Conservation (phyloP, 2,329 filamentous ascomycete genomes). For the Pseudocercospora musae region DNA sequence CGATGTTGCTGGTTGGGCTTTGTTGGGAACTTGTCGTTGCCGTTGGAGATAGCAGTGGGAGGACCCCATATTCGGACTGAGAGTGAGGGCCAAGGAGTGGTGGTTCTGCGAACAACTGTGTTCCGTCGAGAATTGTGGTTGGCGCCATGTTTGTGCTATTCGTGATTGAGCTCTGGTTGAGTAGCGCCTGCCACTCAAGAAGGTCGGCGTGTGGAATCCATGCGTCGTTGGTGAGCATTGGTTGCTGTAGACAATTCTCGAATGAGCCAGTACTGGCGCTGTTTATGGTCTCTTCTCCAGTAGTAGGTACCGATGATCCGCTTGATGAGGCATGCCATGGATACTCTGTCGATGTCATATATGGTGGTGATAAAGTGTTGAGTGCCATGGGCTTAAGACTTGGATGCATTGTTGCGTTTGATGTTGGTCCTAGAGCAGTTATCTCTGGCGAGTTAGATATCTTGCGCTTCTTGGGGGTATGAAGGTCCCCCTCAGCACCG, state of each 20-base stretch:
- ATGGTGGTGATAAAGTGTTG: neutral
- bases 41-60: neutral
- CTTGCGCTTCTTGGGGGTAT: neutral
- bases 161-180: neutral
- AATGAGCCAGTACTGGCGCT: neutral
- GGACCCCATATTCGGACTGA: neutral
- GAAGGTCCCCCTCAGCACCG: neutral
- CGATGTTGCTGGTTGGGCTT: neutral
- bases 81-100: neutral
- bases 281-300: neutral
- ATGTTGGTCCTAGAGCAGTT: neutral
- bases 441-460: neutral
- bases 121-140: neutral
- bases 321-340: neutral
- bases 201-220: neutral
- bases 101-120: neutral
- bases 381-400: neutral
- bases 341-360: neutral
- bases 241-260: neutral
- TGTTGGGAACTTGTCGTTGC: neutral
- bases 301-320: neutral
- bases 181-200: neutral
- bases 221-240: neutral
- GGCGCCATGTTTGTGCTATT: neutral
- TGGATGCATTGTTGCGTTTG: neutral